phyloP scores from a whole-genome alignment of 495 filamentous ascomycete species.

The Lindgomyces ingoldianus region DNA sequence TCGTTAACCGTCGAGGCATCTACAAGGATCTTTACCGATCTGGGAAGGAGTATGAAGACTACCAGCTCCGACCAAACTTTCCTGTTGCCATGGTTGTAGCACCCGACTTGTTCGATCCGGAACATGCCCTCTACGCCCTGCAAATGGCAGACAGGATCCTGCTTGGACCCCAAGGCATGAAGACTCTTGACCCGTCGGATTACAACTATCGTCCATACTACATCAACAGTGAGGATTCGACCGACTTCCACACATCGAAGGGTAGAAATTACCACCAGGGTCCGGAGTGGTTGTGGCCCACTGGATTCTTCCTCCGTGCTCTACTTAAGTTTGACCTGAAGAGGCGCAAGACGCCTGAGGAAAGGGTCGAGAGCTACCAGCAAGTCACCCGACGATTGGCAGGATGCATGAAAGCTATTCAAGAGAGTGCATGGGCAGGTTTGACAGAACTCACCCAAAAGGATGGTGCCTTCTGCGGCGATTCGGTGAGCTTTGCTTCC shows the following conservation, averaged over 20 bases:
- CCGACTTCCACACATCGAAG: slow-evolving; percentile 85
- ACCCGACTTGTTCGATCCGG: slow-evolving; percentile 77
- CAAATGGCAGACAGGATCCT: slow-evolving; percentile 75
- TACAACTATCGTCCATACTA: slow-evolving; percentile 93
- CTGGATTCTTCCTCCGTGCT: slow-evolving; percentile 89
- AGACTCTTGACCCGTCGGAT: slow-evolving; percentile 89
- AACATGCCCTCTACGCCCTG: slow-evolving; percentile 75
- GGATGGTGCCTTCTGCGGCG: slow-evolving; percentile 75
- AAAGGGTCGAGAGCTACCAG: slow-evolving; percentile 82
- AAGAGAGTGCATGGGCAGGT: slow-evolving; percentile 81
- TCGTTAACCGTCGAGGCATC: slow-evolving; percentile 88
- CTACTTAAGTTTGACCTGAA: slow-evolving; percentile 85
- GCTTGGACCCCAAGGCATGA: slow-evolving; percentile 88
- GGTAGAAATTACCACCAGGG: slow-evolving; percentile 98
- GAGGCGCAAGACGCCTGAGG: slow-evolving; percentile 64
- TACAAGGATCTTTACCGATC: slow-evolving; percentile 96
- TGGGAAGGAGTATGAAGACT: slow-evolving; percentile 95
- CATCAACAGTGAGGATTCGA: slow-evolving; percentile 88
- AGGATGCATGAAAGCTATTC: slow-evolving; percentile 78
- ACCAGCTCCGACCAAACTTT: slow-evolving; percentile 93
- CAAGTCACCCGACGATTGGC: slow-evolving; percentile 82
- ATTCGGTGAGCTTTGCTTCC: slow-evolving; percentile 64
- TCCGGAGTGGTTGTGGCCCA: slow-evolving; percentile 99
- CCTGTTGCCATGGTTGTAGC: slow-evolving; percentile 94
- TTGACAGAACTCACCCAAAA: slow-evolving; percentile 92